Base-by-base conservation (phyloP, 495 filamentous ascomycete species). In the Saxophila tyrrhenica region DNA sequence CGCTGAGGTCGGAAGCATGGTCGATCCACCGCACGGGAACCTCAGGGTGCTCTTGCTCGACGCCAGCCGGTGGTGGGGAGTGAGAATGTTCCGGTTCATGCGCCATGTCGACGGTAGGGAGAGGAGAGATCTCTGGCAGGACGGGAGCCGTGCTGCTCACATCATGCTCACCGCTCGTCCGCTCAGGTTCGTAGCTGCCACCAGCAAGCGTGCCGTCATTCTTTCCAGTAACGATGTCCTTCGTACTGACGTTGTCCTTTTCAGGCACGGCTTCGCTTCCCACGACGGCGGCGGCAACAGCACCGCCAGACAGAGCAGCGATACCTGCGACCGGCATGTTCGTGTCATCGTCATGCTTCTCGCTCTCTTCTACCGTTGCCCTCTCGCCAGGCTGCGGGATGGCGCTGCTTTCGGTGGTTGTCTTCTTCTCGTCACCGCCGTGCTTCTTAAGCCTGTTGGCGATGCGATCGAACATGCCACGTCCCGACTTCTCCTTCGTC, bases 371-470 rank as follows among this genome's bases (percentile, higher is more conserved):
- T 17, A 17, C 41, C 8, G 41, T n/a, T 17, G 16, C 17, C 41
- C 17, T n/a, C 41, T n/a, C 29, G 29, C 13, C 7, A 35, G 29
- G 5, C 29, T 7, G 7, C 13, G 29, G 29, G 13, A 35, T 13
- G 5, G 5, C 29, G 7, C 29, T 5, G 29, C 13, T n/a, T n/a
- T 44, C 41, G 41, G 15, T 44, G 15, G 41, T 21, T 8, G 41
- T 44, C 19, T 44, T 44, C 16, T n/a, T 17, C 24, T 49, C 25
- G 2, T 49, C 25, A 35, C 29, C 29, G 24, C 45, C 45, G 25
- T 32, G 47, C 23, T 38, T 49, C 47, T 49, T 49, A 35, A 49
- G 47, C 47, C 24, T 49, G 23, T 24, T 49, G 1, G 47, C 47
- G 13, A 49, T 49, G 11, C 47, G 23, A 24, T 32, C 47, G 25